Evolutionary conservation across 352 stramenopile genomes (phyloP), one percentile per base, ranked within the genome.

Genomic region (Phytophthora aleatoria): DNA sequence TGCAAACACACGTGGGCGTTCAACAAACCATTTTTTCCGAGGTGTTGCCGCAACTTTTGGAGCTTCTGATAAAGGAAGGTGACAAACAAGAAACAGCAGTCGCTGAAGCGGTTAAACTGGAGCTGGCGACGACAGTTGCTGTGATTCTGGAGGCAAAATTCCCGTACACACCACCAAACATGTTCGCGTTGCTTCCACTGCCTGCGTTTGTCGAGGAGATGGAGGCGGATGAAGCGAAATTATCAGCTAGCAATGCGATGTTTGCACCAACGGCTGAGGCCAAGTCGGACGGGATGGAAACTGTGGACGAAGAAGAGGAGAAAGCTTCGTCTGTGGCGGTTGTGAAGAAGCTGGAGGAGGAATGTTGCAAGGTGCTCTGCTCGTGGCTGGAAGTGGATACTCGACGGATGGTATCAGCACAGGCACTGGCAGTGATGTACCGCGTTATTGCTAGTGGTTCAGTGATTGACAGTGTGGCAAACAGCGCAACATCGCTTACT

Each of bases 161-260:
- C 12, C 70, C 79, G 38, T 64, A 66, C 30, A 60, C 75, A 3
- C 26, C 63, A 0, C 52, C 53, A n/a, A 84, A 86, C 15, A 64
- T 77, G 13, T 91, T 89, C 42, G 49, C 61, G 15, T 52, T 91
- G 38, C 57, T 93, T 36, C 70, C 76, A 11, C 43, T 91, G 42
- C 84, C 82, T 4, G 50, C 65, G 6, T 93, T 93, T 62, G 79
- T 89, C 0, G 67, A 83, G 42, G 77, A 82, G 15, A 83, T 75
- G 42, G 74, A 80, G 39, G 63, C 56, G 3, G 61, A 69, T 31
- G 74, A 88, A 27, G 60, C 65, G 6, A 76, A 76, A 26, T 31
- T 64, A 36, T n/a, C 57, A n/a, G 26, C 47, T 57, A 49, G 45
- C 16, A 66, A 36, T 33, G 45, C 41, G 4, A 50, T 61, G 44